These are phyloP conservation scores for Pseudogymnoascus destructans DNA, from an alignment of 2,329 filamentous ascomycete species.

Conservation along the genomic window DNA sequence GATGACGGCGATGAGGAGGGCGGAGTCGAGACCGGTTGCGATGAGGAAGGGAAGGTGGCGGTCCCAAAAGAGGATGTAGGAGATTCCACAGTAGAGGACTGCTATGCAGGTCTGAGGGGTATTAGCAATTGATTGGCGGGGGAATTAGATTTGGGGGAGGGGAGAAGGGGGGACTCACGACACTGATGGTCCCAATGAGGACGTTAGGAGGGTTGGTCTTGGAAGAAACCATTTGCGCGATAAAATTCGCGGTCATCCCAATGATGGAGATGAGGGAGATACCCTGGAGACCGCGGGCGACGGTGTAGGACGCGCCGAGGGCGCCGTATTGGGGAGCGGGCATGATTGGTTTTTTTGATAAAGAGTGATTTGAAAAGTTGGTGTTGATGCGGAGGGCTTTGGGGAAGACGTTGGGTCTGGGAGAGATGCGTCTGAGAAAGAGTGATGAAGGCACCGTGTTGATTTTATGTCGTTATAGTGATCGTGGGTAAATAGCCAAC, in stretches of 20 bases:
- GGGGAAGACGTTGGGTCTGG: not conserved
- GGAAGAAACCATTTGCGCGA: slow-evolving; percentile 57
- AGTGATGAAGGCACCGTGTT: not conserved
- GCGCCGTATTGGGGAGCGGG: slow-evolving; percentile 37
- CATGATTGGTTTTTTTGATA: slow-evolving; percentile 17
- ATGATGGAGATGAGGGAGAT: slow-evolving; percentile 63
- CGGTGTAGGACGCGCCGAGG: slow-evolving; percentile 65
- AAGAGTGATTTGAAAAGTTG: not conserved
- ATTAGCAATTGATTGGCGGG: too few species aligned
- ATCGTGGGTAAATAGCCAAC: not conserved
- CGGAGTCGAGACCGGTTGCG: slow-evolving; percentile 49
- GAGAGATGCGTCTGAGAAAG: not conserved
- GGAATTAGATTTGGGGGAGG: not conserved
- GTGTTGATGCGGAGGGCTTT: not conserved
- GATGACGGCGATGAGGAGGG: slow-evolving; percentile 63
- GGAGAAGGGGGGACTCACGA: slow-evolving; percentile 45
- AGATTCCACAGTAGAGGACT: slow-evolving; percentile 65
- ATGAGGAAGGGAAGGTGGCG: slow-evolving; percentile 62
- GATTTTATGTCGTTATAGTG: not conserved
- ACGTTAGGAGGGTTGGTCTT: slow-evolving; percentile 55
- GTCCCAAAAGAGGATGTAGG: slow-evolving; percentile 71
- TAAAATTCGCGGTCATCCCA: slow-evolving; percentile 71
- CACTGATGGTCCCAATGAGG: slow-evolving; percentile 63
- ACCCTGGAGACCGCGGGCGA: slow-evolving; percentile 57
- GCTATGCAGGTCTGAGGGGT: slow-evolving; percentile 60